Evolutionary conservation across 768 basidiomycete species (phyloP).

Genomic region (Coprinopsis cinerea): DNA sequence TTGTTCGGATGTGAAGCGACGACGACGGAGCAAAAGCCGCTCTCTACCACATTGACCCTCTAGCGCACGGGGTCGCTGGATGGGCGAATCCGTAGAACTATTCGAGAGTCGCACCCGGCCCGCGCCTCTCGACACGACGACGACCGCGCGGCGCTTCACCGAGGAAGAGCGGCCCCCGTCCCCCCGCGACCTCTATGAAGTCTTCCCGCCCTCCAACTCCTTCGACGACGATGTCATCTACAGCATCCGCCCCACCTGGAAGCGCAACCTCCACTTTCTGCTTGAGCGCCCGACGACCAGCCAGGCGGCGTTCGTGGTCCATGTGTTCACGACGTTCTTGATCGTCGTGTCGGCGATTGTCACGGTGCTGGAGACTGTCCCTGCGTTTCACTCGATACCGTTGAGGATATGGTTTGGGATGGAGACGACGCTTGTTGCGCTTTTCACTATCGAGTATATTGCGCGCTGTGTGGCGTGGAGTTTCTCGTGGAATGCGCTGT

Average conservation of each 20-base stretch:
- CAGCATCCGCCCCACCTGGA: slow-evolving; percentile 49
- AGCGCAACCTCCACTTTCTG: slow-evolving; percentile 58
- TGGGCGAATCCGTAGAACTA: no score
- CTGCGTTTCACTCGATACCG: slow-evolving; percentile 63
- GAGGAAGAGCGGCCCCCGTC: slow-evolving; percentile 10
- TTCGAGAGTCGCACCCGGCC: no score
- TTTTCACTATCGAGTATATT: slow-evolving; percentile 85
- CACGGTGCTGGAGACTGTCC: slow-evolving; percentile 77
- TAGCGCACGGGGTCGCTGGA: no score
- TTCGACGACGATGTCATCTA: slow-evolving; percentile 29
- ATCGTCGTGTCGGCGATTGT: slow-evolving; percentile 73
- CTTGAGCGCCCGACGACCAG: slow-evolving; percentile 81
- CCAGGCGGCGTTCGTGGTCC: slow-evolving; percentile 67
- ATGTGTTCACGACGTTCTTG: slow-evolving; percentile 61
- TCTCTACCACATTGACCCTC: no score
- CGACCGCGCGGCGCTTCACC: slow-evolving; percentile 1
- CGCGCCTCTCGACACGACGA: no score
- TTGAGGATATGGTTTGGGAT: slow-evolving; percentile 79
- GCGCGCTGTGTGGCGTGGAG: slow-evolving; percentile 74
- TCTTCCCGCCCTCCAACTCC: slow-evolving; percentile 32
- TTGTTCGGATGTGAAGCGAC: no score
- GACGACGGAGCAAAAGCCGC: no score
- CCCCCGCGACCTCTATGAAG: slow-evolving; percentile 30
- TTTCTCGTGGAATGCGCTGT: slow-evolving; percentile 51
- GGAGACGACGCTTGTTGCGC: slow-evolving; percentile 75